phyloP scores from a whole-genome alignment of 2,329 filamentous ascomycete genomes.

The Xylaria hypoxylon region DNA sequence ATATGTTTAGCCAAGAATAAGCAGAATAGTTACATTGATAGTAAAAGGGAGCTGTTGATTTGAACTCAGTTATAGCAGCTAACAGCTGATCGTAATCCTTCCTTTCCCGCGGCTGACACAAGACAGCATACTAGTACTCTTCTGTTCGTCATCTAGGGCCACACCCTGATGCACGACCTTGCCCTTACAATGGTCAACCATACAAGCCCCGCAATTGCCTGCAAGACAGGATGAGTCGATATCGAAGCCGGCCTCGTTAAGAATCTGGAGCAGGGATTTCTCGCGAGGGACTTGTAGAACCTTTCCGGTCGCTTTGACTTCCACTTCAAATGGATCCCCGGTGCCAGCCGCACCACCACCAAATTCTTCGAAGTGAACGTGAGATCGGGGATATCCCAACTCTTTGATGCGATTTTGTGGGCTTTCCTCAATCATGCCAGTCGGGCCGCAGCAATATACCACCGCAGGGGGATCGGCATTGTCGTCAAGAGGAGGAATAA shows the following conservation, averaged over 20 bases:
- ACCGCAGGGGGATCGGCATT: constrained; percentile 43
- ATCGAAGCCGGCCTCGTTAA: constrained; percentile 51
- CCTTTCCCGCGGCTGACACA: constrained; percentile 51
- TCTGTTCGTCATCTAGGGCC: constrained; percentile 49
- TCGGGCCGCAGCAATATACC: constrained; percentile 52
- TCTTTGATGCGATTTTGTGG: constrained; percentile 38
- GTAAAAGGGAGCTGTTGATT: background rate
- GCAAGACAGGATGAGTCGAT: constrained; percentile 50
- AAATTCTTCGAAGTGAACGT: constrained; percentile 49
- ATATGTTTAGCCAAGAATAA: background rate
- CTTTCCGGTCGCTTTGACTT: constrained; percentile 44
- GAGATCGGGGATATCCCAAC: constrained; percentile 45
- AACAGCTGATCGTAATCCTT: constrained; percentile 43
- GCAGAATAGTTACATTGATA: constrained; percentile 1
- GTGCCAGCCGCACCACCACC: constrained; percentile 46
- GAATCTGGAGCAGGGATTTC: constrained; percentile 50
- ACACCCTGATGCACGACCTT: constrained; percentile 47
- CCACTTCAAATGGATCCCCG: constrained; percentile 49
- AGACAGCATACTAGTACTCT: constrained; percentile 46
- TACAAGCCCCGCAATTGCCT: constrained; percentile 51
- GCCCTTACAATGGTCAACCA: constrained; percentile 48
- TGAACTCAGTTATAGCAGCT: background rate
- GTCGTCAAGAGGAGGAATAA: constrained; percentile 43
- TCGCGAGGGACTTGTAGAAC: constrained; percentile 46
- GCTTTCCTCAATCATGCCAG: constrained; percentile 43